A percentile compares a stretch with the other conserved stretches of the same genome.
phyloP scores from a whole-genome alignment of 2,329 filamentous ascomycete genomes.

The Xylariaceae sp. region DNA sequence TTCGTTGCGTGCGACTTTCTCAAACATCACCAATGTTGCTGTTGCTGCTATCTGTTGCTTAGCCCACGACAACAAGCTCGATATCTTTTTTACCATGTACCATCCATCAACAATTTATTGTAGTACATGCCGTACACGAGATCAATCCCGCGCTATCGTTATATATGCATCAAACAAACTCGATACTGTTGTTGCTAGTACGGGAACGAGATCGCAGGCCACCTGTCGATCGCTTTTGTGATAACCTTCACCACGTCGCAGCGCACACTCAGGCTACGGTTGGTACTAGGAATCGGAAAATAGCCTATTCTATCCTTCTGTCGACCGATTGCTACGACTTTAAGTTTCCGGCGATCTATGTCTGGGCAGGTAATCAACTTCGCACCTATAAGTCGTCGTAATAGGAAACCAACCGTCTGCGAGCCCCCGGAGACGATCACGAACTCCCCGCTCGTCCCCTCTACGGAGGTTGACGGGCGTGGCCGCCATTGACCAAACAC shows the following conservation, averaged over 20 bases:
- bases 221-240: conserved; percentile 34
- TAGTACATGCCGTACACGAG: conserved; percentile 18
- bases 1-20: conserved; percentile 16
- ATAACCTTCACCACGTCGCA: conserved; percentile 12
- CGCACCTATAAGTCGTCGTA: conserved; percentile 1
- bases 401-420: conserved; percentile 15
- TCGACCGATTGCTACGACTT: conserved; percentile 1
- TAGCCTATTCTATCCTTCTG: neutral
- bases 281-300: neutral
- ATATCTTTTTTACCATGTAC: conserved; percentile 32
- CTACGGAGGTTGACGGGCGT: conserved; percentile 66
- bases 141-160: conserved; percentile 26
- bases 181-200: conserved; percentile 33
- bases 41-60: neutral
- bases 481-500: conserved; percentile 44
- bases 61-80: conserved; percentile 12
- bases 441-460: conserved; percentile 63
- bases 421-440: conserved; percentile 36
- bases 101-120: conserved; percentile 28
- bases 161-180: conserved; percentile 40
- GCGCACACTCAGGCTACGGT: neutral
- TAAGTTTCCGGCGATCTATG: conserved; percentile 10
- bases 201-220: conserved; percentile 34
- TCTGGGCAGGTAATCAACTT: conserved; percentile 21
- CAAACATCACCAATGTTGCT: conserved; percentile 1